Conservation (phyloP, 176 grass and related monocot species). For the Musa acuminata region DNA sequence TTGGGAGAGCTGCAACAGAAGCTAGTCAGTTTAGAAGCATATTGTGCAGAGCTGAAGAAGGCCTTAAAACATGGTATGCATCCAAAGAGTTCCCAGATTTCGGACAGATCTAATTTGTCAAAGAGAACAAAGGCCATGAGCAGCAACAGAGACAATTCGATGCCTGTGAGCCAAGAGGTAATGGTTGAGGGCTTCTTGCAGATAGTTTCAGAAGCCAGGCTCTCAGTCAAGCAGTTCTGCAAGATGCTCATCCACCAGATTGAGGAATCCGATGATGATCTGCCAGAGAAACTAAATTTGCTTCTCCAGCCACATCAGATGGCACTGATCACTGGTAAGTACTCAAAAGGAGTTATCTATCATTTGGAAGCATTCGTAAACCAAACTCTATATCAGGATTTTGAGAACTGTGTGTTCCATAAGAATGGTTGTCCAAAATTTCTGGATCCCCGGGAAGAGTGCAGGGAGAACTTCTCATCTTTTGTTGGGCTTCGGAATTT, state of each 20-base stretch:
- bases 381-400: constrained; percentile 76
- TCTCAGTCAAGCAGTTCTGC: constrained; percentile 93
- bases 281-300: constrained; percentile 63
- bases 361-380: constrained; percentile 90
- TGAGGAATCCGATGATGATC: constrained; percentile 50
- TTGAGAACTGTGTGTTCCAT: constrained; percentile 76
- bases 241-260: constrained; percentile 74
- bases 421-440: constrained; percentile 55
- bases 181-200: constrained; percentile 97
- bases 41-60: constrained; percentile 77
- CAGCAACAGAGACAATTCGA: constrained; percentile 37
- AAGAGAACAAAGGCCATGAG: constrained; percentile 57
- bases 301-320: constrained; percentile 61
- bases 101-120: constrained; percentile 36
- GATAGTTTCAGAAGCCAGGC: constrained; percentile 81
- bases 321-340: constrained; percentile 23
- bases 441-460: constrained; percentile 60
- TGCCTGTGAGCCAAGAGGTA: constrained; percentile 86
- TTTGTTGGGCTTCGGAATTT: constrained; percentile 77
- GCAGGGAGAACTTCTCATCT: constrained; percentile 54
- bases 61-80: constrained; percentile 60
- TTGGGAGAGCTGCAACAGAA: constrained; percentile 64
- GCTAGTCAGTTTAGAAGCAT: constrained; percentile 62
- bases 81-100: constrained; percentile 30
- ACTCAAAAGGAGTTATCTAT: constrained; percentile 50